Evolutionary conservation across 1,139 yeast species (phyloP), one percentile per base, ranked within the genome.

Genomic region (Taphrina communis): DNA sequence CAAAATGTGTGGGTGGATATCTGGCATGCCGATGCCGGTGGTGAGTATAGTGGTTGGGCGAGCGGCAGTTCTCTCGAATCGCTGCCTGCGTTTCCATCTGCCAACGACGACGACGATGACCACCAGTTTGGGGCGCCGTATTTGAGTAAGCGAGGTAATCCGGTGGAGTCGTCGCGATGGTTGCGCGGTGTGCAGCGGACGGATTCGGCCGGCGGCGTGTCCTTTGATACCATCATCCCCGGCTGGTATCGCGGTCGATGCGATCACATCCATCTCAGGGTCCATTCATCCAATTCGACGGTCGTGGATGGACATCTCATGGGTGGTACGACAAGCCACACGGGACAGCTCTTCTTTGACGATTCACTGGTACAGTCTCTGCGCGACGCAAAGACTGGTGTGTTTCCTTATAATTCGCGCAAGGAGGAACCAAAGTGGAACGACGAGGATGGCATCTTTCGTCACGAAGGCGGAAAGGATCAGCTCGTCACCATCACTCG

Each of bases 171-270:
- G 42, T 53, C 57, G 8, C 57, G 57, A 6, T 53, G 39, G 42
- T 38, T 53, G 57, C 39, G 57, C 42, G 57, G 57, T 31, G 57
- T 53, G 17, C 57, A 53, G 19, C 14, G 42, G 42, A 53, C 57
- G 25, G 14, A 25, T 35, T 9, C 11, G 2, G 53, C 7, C 2
- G 57, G 57, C 19, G 17, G 14, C 21, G 57, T 53, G 17, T 35
- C 41, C 42, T 53, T 53, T 17, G 57, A 35, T 19, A 53, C 57
- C 21, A 53, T 53, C 21, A 44, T 53, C 6, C 57, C 57, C 11
- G 57, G 57, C 25, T 53, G 57, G 57, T 53, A 53, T 41, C 41
- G 42, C 17, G 57, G 57, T 53, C 57, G 57, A 53, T 35, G 36
- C 19, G 57, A 53, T 17, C 57, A 53, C 57, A 53, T 53, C 42